Base-by-base conservation (phyloP, 495 filamentous ascomycete genomes). In the Pyrenula aspistea region DNA sequence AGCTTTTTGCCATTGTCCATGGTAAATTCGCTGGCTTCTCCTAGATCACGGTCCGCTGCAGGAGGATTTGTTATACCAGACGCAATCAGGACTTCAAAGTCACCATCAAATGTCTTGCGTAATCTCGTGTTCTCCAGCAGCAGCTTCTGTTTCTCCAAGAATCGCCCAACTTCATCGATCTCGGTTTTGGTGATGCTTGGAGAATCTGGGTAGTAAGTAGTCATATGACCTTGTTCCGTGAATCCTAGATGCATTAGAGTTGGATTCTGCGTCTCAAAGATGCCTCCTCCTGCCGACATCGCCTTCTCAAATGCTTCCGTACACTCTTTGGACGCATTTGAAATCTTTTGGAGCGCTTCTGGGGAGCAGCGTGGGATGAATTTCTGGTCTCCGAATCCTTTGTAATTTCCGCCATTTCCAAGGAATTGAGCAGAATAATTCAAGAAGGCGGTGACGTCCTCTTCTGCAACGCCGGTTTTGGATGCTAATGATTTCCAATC, bases 381-480 rank as follows among this genome's bases (percentile, higher is more conserved):
- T 65, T 97, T 98, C 58, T 84, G 80, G 67, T 98, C 93, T 31
- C 93, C 93, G 61, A 96, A 96, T 24, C 86, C 87, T 72, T 96
- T 96, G 74, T 95, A 98, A 69, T 98, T 98, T 51, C 93, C 93
- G 52, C 78, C 72, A 65, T 96, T 97, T 23, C 91, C 91, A 4
- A 98, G 74, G 68, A 97, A 93, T 64, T 91, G 87, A 1, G 85
- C 83, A 1, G 90, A 76, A 70, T 97, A 98, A 68, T 91, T 82
- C 23, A 96, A 73, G 72, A 95, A 95, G 60, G 82, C 78, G 10
- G 78, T 76, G 23, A 95, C 67, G 49, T 89, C 78, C 50, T 85
- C 78, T 23, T 86, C 73, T 25, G 79, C 85, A 53, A 95, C 74
- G 15, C 83, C 81, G 19, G 88, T 85, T 61, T 87, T 81, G 49